Percentiles rank a stretch among this genome's conserved stretches.
phyloP scores from a whole-genome alignment of 116 monocot species.

The Papilionanthe hybrid region DNA sequence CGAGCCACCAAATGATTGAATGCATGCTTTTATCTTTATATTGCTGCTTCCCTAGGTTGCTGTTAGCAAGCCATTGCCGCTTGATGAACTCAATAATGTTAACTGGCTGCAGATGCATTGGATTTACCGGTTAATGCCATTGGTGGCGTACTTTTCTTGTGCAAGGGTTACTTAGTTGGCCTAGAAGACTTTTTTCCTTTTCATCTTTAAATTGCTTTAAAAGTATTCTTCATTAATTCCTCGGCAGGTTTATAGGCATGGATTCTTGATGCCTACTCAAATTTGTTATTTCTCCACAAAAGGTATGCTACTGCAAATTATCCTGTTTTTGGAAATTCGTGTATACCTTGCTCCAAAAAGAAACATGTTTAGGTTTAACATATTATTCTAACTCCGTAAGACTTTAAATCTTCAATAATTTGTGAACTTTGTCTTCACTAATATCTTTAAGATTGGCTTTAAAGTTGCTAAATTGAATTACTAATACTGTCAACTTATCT shows the following conservation, averaged over 20 bases:
- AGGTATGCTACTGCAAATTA: slow-evolving; percentile 30
- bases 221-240: neutral
- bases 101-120: too few species aligned
- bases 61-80: neutral
- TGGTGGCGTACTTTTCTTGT: neutral
- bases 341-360: neutral
- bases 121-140: too few species aligned
- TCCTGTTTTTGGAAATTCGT: neutral
- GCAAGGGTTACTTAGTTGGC: neutral
- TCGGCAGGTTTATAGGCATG: slow-evolving; percentile 41
- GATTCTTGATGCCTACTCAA: slow-evolving; percentile 27
- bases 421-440: slow-evolving; percentile 2
- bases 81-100: too few species aligned
- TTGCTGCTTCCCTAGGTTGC: neutral
- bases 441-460: neutral
- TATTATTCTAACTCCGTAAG: neutral
- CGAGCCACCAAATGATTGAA: neutral
- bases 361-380: neutral
- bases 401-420: neutral
- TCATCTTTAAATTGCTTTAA: too few species aligned
- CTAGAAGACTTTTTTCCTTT: neutral
- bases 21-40: neutral
- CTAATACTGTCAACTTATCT: neutral
- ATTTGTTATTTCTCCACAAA: slow-evolving; percentile 47
- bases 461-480: neutral